Conservation (phyloP, 2,329 filamentous ascomycete species). For the Hypoxylon sp. region DNA sequence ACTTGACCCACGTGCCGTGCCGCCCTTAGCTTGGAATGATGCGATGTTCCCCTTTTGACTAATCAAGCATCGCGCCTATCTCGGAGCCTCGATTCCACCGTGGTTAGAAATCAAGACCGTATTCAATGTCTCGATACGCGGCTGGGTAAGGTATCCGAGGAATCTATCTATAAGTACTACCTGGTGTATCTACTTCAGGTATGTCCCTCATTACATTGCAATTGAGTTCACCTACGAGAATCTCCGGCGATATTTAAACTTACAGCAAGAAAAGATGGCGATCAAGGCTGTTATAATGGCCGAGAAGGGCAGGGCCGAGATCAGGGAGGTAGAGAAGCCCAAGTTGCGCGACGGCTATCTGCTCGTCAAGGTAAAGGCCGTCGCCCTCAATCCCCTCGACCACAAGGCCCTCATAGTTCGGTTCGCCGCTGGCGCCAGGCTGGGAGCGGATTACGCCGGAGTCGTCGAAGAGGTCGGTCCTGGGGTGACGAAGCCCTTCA, state of each 20-base stretch:
- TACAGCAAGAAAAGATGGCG: slow-evolving; percentile 22
- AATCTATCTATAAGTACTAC: neutral
- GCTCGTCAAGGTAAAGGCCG: slow-evolving; percentile 55
- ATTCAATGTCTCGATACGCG: neutral
- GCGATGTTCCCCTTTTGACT: neutral
- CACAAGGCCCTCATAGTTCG: slow-evolving; percentile 52
- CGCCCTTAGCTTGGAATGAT: neutral
- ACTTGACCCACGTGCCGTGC: neutral
- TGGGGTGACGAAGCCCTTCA: slow-evolving; percentile 60
- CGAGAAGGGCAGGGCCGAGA: slow-evolving; percentile 43
- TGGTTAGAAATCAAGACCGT: neutral
- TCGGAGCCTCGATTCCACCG: neutral
- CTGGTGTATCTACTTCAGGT: no score
- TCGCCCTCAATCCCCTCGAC: slow-evolving; percentile 57
- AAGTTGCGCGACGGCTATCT: slow-evolving; percentile 49
- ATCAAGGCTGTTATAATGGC: slow-evolving; percentile 45
- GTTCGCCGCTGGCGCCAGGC: slow-evolving; percentile 36
- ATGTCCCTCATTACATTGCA: neutral
- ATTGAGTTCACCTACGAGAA: neutral
- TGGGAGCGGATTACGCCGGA: slow-evolving; percentile 65
- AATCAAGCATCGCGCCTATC: neutral
- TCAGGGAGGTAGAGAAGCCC: slow-evolving; percentile 48
- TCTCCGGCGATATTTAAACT: neutral
- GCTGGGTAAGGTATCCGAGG: neutral
- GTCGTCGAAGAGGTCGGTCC: slow-evolving; percentile 63